Percentiles rank a stretch among this genome's conserved stretches.
These are phyloP conservation scores for Phylloporus arenicola DNA, from an alignment of 768 basidiomycete species.

Conservation along the genomic window DNA sequence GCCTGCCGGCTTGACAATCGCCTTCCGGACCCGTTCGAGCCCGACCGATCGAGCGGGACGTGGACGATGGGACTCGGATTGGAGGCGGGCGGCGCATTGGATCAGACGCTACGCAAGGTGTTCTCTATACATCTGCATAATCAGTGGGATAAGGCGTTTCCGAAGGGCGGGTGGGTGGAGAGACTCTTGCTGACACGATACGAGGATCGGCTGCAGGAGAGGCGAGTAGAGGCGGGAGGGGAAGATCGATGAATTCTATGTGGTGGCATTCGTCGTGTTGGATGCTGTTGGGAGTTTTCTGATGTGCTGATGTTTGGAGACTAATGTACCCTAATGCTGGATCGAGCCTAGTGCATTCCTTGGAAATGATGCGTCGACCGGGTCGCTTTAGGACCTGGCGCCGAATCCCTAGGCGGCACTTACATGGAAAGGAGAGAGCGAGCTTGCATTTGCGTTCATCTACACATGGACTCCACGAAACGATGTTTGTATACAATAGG, in stretches of 20 bases:
- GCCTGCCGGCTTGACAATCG: conserved; percentile 91
- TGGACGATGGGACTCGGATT: conserved; percentile 67
- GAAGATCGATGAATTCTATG: neutral
- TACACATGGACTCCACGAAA: no score
- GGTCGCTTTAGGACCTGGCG: no score
- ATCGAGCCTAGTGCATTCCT: neutral
- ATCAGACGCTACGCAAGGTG: conserved; percentile 57
- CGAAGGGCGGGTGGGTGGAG: conserved; percentile 81
- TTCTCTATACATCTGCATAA: conserved; percentile 94
- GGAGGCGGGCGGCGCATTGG: conserved; percentile 58
- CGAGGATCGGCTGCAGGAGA: conserved; percentile 33
- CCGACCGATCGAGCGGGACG: conserved; percentile 45
- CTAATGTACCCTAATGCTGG: neutral
- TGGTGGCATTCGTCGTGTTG: neutral
- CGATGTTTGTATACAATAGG: no score
- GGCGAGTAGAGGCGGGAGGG: neutral
- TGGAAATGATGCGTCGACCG: neutral
- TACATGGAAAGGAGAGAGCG: no score
- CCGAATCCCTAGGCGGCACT: no score
- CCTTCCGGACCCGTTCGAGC: conserved; percentile 84
- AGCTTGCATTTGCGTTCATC: no score
- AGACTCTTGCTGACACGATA: conserved; percentile 65
- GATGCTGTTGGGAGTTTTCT: neutral
- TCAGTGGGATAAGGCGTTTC: conserved; percentile 90
- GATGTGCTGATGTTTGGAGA: neutral